Conservation (phyloP, 345 rosid species). For the Arabidopsis suecica region DNA sequence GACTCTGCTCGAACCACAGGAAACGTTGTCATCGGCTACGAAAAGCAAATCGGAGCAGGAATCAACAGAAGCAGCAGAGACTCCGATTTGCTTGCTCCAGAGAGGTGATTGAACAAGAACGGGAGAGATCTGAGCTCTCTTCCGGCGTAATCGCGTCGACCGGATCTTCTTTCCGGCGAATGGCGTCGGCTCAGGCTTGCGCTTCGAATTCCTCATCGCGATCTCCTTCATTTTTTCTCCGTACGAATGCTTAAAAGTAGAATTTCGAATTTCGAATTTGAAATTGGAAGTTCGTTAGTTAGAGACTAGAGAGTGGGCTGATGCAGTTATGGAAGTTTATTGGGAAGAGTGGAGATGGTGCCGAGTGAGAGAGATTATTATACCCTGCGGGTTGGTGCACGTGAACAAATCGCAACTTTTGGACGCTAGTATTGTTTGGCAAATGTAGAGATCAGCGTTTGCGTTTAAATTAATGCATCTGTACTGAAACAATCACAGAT, state of each 20-base stretch:
- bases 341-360: slow-evolving; percentile 28
- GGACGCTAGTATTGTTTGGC: slow-evolving; percentile 16
- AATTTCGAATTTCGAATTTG: slow-evolving; percentile 40
- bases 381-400: slow-evolving; percentile 44
- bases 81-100: slow-evolving; percentile 9
- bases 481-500: background rate
- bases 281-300: slow-evolving; percentile 41
- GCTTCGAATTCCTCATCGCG: slow-evolving; percentile 39
- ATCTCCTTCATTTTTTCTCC: slow-evolving; percentile 42
- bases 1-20: slow-evolving; percentile 56
- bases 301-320: slow-evolving; percentile 26
- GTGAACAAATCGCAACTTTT: slow-evolving; percentile 24
- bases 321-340: slow-evolving; percentile 49
- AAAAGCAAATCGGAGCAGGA: slow-evolving; percentile 50
- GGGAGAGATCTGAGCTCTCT: slow-evolving; percentile 55
- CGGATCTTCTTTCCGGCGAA: slow-evolving; percentile 57
- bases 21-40: slow-evolving; percentile 50
- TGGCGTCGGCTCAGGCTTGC: slow-evolving; percentile 41
- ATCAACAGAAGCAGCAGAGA: slow-evolving; percentile 47
- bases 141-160: slow-evolving; percentile 57
- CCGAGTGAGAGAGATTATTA: slow-evolving; percentile 22
- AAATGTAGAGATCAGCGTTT: slow-evolving; percentile 21
- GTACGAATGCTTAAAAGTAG: slow-evolving; percentile 21
- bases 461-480: slow-evolving; percentile 25
- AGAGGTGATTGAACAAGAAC: slow-evolving; percentile 32